Percentiles rank a stretch among this genome's conserved stretches.
phyloP scores from a whole-genome alignment of 805 yeast species.

The Suhomyces vadensis region DNA sequence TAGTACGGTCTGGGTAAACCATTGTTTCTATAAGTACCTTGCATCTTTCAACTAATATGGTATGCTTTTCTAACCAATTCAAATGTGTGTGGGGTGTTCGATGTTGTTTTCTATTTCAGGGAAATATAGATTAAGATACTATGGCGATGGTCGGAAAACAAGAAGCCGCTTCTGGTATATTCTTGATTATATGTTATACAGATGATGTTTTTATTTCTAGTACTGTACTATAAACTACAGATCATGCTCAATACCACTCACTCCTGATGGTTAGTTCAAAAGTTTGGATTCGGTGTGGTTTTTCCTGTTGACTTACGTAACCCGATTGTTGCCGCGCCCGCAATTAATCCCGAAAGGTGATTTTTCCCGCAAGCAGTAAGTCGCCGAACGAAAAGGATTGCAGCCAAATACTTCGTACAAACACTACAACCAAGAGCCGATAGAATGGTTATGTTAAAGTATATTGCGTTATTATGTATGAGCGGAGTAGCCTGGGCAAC shows the following conservation, averaged over 20 bases:
- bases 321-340: conserved; percentile 1
- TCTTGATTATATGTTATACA: background rate
- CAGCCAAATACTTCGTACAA: background rate
- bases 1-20: conserved; percentile 49
- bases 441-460: background rate
- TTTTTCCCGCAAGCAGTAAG: no score
- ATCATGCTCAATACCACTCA: background rate
- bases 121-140: no score
- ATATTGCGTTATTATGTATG: background rate
- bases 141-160: background rate
- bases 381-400: no score
- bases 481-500: conserved; percentile 27
- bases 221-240: background rate
- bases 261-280: background rate
- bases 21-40: conserved; percentile 42
- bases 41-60: no score
- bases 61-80: no score
- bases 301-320: background rate
- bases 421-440: background rate
- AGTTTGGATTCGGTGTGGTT: background rate
- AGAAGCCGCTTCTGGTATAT: background rate
- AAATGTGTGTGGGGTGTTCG: background rate
- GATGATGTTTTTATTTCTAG: background rate
- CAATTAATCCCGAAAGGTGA: no score
- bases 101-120: conserved; percentile 1